These are phyloP conservation scores for Nannizzia gypsea DNA, from an alignment of 2,329 filamentous ascomycete genomes.

Conservation along the genomic window DNA sequence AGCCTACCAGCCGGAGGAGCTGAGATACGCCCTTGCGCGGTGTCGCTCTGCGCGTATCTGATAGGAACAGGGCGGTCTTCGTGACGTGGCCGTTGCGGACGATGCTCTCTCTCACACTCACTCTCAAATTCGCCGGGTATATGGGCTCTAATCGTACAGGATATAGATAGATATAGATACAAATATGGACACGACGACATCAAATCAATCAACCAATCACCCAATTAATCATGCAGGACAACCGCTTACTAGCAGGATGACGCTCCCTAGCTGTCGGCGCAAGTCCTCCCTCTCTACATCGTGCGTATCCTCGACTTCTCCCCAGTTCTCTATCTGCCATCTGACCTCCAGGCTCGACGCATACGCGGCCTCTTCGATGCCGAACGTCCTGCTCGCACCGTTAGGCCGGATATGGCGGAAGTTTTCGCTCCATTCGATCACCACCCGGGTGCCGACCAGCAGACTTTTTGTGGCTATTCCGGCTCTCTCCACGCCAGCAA, in stretches of 20 bases:
- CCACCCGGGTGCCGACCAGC: slow-evolving; percentile 59
- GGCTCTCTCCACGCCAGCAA: slow-evolving; percentile 75
- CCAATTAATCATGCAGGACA: slow-evolving; percentile 14
- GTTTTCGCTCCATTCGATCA: slow-evolving; percentile 80
- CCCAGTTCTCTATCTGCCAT: slow-evolving; percentile 87
- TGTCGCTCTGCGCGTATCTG: no score
- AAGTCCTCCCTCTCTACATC: slow-evolving; percentile 91
- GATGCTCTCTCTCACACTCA: no score
- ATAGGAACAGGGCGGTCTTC: no score
- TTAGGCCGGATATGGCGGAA: slow-evolving; percentile 42
- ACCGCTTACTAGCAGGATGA: slow-evolving; percentile 66
- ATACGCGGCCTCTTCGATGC: slow-evolving; percentile 68
- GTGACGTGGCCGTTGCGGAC: no score
- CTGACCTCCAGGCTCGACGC: slow-evolving; percentile 72
- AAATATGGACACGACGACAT: background rate
- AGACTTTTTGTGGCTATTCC: slow-evolving; percentile 80
- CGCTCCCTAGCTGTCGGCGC: slow-evolving; percentile 74
- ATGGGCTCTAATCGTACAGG: no score
- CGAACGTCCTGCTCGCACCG: slow-evolving; percentile 43
- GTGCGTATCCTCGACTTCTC: slow-evolving; percentile 95
- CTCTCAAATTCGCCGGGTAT: no score
- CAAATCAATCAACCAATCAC: background rate
- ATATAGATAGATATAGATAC: no score
- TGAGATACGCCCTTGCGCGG: no score
- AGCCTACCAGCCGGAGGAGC: no score